Evolutionary conservation across 768 basidiomycete species (phyloP), one percentile per base, ranked within the genome.

Genomic region (Jaapia argillacea): DNA sequence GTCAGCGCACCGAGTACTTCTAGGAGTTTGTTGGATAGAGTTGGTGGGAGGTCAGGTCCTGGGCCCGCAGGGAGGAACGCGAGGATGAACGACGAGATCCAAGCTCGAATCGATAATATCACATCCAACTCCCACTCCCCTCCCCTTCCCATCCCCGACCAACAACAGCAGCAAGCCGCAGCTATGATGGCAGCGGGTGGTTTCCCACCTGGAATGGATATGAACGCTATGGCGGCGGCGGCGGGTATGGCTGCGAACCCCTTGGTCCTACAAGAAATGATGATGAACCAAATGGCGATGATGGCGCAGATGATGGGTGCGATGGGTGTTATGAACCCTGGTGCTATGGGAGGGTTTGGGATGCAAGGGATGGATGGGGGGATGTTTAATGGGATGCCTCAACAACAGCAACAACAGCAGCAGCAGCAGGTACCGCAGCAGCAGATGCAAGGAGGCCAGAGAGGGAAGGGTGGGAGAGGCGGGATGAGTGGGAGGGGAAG

Each of bases 271-370:
- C 90, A 91, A 61, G 89, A 89, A 58, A 82, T 92, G 74, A 81
- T 92, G 78, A 81, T 86, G 75, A 85, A 75, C 59, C 84, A 91
- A 58, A 88, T 89, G 85, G 83, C 87, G 22, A 71, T 93, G 55
- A 92, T 93, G 91, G 79, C 85, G 44, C 89, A 92, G 64, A 86
- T 94, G 80, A 85, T 86, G 33, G 72, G 79, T 24, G 80, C 77
- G 26, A 83, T 90, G 75, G 85, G 81, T 23, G 81, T 89, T 59
- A 70, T 86, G 50, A 77, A 75, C 52, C 75, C 80, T 10, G 56
- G 63, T 20, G 77, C 75, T 51, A 66, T 71, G 63, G 77, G 71
- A 22, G 77, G 71, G 16, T 77, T 77, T 41, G 78, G 77, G 2
- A 72, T 78, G 68, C 79, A 70, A 57, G 69, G 64, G 51, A 51